Evolutionary conservation across 129 eudicot species (phyloP).

Genomic region (Flaveria sonorensis): DNA sequence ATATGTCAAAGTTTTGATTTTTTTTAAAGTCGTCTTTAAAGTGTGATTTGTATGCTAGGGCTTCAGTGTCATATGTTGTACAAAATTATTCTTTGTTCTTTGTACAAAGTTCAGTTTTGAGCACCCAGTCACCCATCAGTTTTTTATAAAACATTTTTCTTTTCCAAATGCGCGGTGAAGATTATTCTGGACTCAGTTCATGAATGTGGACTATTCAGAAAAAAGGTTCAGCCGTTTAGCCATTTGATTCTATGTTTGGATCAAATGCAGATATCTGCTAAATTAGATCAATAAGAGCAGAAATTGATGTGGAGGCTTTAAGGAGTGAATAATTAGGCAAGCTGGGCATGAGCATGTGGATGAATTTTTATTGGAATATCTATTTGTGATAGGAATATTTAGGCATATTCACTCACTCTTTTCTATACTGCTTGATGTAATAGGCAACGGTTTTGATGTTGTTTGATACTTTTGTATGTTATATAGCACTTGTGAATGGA

Average conservation of each 20-base stretch:
- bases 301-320: background rate
- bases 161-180: background rate
- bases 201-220: background rate
- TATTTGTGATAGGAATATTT: too few species aligned
- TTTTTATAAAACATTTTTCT: background rate
- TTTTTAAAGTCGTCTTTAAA: background rate
- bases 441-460: too few species aligned
- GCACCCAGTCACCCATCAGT: too few species aligned
- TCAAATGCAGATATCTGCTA: background rate
- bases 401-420: too few species aligned
- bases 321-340: background rate
- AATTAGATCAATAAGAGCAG: background rate
- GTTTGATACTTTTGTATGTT: too few species aligned
- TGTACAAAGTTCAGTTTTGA: background rate
- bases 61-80: background rate
- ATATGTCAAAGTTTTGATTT: too few species aligned
- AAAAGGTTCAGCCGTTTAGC: background rate
- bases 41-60: background rate
- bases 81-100: background rate
- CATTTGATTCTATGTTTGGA: background rate
- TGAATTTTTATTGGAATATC: too few species aligned
- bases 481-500: too few species aligned
- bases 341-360: background rate
- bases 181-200: background rate
- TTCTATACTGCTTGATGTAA: too few species aligned